Evolutionary conservation across 257 asterid genomes (phyloP).

Genomic region (Solanum gandarillasii): DNA sequence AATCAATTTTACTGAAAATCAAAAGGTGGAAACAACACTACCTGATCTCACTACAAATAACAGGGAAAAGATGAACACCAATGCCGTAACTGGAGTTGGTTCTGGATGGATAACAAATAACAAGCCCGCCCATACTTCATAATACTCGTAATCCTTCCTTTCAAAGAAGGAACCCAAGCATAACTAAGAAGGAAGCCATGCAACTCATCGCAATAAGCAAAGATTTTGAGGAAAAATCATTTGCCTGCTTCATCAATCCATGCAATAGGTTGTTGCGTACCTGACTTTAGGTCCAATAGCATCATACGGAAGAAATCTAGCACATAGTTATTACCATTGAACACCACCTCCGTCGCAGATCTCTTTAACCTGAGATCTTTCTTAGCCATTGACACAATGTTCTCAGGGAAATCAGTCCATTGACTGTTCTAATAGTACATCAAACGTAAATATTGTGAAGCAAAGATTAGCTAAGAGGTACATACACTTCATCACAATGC

Average conservation of each 20-base stretch:
- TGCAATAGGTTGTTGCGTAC: conserved; percentile 31
- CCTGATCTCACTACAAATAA: conserved; percentile 30
- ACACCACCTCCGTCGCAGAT: conserved; percentile 41
- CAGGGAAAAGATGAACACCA: conserved; percentile 71
- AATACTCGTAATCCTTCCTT: conserved; percentile 29
- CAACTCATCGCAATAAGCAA: conserved; percentile 25
- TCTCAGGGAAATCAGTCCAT: conserved; percentile 43
- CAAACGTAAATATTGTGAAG: no score
- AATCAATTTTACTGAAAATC: background rate
- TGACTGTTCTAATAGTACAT: no score
- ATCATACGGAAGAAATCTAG: conserved; percentile 67
- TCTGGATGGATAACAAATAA: conserved; percentile 24
- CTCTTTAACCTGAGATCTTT: conserved; percentile 38
- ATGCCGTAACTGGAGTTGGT: conserved; percentile 28
- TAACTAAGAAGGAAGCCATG: conserved; percentile 38
- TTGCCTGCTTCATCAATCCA: conserved; percentile 73
- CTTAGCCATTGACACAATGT: conserved; percentile 37
- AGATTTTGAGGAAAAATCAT: conserved; percentile 65
- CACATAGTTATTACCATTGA: conserved; percentile 26
- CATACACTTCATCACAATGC: conserved; percentile 4
- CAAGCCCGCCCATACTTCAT: conserved; percentile 73
- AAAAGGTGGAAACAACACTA: background rate
- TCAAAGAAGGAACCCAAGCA: conserved; percentile 87
- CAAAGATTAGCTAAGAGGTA: no score
- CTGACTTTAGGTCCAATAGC: conserved; percentile 46